Evolutionary conservation across 495 filamentous ascomycete species (phyloP).

Genomic region (Tetracladium setigerum): DNA sequence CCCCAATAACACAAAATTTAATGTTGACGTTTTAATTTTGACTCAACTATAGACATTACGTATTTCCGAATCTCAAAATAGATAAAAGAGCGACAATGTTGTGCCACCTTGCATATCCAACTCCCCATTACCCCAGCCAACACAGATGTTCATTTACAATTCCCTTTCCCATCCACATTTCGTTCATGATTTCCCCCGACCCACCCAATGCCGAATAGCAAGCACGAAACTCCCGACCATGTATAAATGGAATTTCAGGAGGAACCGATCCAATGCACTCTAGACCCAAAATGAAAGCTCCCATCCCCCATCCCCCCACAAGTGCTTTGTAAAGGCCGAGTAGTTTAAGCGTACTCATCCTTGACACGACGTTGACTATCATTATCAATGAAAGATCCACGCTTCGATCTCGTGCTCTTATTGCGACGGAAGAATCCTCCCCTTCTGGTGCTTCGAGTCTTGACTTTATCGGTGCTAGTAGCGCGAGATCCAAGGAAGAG

Average conservation of each 20-base stretch:
- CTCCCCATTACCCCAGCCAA: not conserved
- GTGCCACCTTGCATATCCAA: not conserved
- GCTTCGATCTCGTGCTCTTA: conserved; percentile 27
- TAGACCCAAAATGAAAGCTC: not conserved
- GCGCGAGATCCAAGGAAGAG: conserved; percentile 46
- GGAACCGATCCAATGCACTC: not conserved
- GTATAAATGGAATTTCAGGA: not conserved
- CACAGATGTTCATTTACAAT: not conserved
- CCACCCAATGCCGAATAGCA: not conserved
- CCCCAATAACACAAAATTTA: no score
- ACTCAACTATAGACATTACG: conserved; percentile 1
- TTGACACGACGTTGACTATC: conserved; percentile 50
- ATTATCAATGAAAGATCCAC: conserved; percentile 37
- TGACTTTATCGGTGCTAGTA: conserved; percentile 9
- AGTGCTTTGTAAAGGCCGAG: not conserved
- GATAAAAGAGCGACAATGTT: not conserved
- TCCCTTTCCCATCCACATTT: not conserved
- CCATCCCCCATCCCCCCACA: not conserved
- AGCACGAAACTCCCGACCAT: not conserved
- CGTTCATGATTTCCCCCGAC: not conserved
- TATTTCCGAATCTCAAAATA: not conserved
- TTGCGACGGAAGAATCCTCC: conserved; percentile 22
- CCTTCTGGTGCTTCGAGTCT: not conserved
- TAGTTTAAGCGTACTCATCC: conserved; percentile 51
- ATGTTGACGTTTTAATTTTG: no score